A percentile compares a stretch with the other conserved stretches of the same genome.
phyloP scores from a whole-genome alignment of 805 yeast genomes.

The Saccharomycopsis schoenii region DNA sequence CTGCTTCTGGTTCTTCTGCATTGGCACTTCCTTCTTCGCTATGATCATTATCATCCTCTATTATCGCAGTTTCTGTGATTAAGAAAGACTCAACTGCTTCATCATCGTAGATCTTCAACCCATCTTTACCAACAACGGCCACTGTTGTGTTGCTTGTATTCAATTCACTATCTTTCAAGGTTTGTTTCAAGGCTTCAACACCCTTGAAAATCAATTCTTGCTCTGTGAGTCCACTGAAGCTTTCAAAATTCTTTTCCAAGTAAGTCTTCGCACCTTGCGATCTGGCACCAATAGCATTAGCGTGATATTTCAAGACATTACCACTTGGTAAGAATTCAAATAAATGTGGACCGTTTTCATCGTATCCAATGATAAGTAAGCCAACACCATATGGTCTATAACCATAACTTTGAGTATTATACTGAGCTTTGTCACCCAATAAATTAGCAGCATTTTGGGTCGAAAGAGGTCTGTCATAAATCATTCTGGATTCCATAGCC shows the following conservation, averaged over 20 bases:
- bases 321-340: slow-evolving; percentile 96
- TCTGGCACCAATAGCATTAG: slow-evolving; percentile 96
- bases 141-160: slow-evolving; percentile 77
- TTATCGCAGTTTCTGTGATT: neutral
- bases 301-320: slow-evolving; percentile 79
- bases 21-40: neutral
- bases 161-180: slow-evolving; percentile 89
- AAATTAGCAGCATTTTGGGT: slow-evolving; percentile 74
- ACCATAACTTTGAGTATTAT: slow-evolving; percentile 91
- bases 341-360: slow-evolving; percentile 88
- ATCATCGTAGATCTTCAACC: slow-evolving; percentile 75
- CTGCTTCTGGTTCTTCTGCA: neutral
- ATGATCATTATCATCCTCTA: neutral
- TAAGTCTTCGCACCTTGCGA: slow-evolving; percentile 98
- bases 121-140: slow-evolving; percentile 82
- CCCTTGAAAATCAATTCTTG: slow-evolving; percentile 81
- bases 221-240: slow-evolving; percentile 46
- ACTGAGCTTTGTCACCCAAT: slow-evolving; percentile 94
- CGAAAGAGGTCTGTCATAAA: slow-evolving; percentile 77
- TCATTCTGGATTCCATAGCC: slow-evolving; percentile 78
- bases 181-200: slow-evolving; percentile 84
- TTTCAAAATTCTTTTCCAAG: slow-evolving; percentile 74
- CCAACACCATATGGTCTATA: slow-evolving; percentile 99
- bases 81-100: slow-evolving; percentile 50
- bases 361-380: slow-evolving; percentile 77